Evolutionary conservation across 2,329 filamentous ascomycete genomes (phyloP).

Genomic region (Blastomyces emzantsi): DNA sequence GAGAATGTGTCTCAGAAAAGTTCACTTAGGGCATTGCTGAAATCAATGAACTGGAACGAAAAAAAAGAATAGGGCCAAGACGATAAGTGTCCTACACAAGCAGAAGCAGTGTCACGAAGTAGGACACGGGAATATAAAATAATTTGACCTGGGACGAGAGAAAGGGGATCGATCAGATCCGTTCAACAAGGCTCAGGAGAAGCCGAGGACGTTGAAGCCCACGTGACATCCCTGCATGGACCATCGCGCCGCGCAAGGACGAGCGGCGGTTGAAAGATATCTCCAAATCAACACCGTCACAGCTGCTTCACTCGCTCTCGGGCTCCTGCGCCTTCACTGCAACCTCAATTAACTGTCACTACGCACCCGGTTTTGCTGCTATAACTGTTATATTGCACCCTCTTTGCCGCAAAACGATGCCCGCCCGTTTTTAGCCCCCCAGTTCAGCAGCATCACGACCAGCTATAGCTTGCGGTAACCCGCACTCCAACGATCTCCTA

Average conservation of each 20-base stretch:
- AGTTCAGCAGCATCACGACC: not conserved
- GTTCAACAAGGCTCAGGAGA: not conserved
- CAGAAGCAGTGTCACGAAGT: not conserved
- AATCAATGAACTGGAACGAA: not conserved
- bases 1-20: not conserved
- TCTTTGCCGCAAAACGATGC: not conserved
- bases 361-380: not conserved
- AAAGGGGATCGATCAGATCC: not conserved
- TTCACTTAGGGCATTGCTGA: slow-evolving; percentile 6
- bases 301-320: not conserved
- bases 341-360: not conserved
- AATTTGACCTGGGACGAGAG: not conserved
- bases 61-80: not conserved
- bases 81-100: not conserved
- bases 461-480: not conserved
- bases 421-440: not conserved
- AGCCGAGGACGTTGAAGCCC: slow-evolving; percentile 1
- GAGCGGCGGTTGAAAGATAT: not conserved
- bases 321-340: not conserved
- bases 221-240: not conserved
- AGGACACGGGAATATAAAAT: not conserved
- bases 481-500: not conserved
- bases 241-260: not conserved
- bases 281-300: not conserved
- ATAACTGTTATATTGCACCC: not conserved